These are phyloP conservation scores for Aeschynomene evenia DNA, from an alignment of 306 rosid species.

Conservation along the genomic window DNA sequence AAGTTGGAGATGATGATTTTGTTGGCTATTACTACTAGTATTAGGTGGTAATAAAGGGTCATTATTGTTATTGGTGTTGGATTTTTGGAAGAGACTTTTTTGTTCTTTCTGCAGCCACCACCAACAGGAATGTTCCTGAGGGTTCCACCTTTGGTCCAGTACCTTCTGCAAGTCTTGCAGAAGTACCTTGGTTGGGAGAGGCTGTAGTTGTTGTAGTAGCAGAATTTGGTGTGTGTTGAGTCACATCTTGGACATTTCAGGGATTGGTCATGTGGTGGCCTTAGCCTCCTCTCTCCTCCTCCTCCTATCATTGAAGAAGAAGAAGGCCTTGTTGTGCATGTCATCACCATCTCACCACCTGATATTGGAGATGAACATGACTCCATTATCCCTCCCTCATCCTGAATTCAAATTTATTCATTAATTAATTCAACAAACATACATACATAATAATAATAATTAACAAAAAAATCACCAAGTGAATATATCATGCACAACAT, in stretches of 20 bases:
- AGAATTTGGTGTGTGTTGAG: conserved; percentile 77
- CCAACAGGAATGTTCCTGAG: conserved; percentile 77
- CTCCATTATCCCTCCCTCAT: conserved; percentile 64
- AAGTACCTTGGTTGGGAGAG: conserved; percentile 85
- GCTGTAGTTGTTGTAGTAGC: conserved; percentile 87
- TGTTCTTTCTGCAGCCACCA: conserved; percentile 76
- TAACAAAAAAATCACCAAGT: too few species aligned
- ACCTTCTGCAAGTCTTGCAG: conserved; percentile 77
- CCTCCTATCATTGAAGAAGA: too few species aligned
- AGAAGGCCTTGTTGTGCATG: conserved; percentile 56
- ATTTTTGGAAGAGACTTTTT: conserved; percentile 62
- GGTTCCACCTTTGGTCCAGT: conserved; percentile 86
- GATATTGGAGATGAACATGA: conserved; percentile 59
- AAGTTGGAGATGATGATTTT: conserved; percentile 32
- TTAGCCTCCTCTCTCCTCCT: conserved; percentile 58
- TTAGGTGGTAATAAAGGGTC: conserved; percentile 31
- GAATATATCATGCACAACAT: too few species aligned
- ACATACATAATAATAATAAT: too few species aligned
- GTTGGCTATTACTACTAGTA: conserved; percentile 9
- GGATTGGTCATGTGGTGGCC: conserved; percentile 65
- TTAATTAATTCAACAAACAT: too few species aligned
- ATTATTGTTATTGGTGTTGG: conserved; percentile 16
- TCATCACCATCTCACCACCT: conserved; percentile 52
- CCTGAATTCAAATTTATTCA: too few species aligned
- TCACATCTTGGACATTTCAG: conserved; percentile 78